phyloP scores from a whole-genome alignment of 1,284 basidiomycete genomes.

The Coniferiporia weirii region DNA sequence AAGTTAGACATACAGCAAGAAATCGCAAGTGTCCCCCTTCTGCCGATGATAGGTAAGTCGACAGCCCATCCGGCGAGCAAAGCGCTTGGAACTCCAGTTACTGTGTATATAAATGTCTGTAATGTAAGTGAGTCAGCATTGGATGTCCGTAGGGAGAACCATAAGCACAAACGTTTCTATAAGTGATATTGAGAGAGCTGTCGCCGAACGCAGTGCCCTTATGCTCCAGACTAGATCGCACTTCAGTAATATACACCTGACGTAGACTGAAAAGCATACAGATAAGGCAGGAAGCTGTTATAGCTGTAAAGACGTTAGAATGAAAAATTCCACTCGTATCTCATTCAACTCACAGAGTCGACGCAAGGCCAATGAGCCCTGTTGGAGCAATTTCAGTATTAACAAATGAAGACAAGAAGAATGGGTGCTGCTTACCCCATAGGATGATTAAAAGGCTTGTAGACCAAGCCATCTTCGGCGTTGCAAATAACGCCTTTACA shows the following conservation, averaged over 20 bases:
- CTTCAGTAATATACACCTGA: neutral
- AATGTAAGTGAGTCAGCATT: neutral
- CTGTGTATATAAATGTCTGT: conserved; percentile 54
- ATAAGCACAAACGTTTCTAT: conserved; percentile 39
- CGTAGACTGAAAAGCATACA: conserved; percentile 31
- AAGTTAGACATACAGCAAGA: conserved; percentile 32
- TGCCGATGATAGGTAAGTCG: conserved; percentile 55
- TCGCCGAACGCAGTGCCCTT: conserved; percentile 47
- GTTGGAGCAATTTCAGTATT: neutral
- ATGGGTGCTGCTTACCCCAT: conserved; percentile 38
- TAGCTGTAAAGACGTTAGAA: conserved; percentile 23
- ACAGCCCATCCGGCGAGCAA: conserved; percentile 60
- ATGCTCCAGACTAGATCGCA: conserved; percentile 33
- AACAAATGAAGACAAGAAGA: neutral
- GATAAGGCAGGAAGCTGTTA: conserved; percentile 50
- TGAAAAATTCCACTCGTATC: neutral
- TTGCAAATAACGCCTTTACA: conserved; percentile 50
- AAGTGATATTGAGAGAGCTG: conserved; percentile 44
- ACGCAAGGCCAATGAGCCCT: conserved; percentile 59
- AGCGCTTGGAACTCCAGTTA: conserved; percentile 64
- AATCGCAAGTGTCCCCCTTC: conserved; percentile 56
- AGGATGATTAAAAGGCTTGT: conserved; percentile 50
- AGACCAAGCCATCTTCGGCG: conserved; percentile 51
- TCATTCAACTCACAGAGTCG: conserved; percentile 37
- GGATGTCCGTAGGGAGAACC: neutral